Evolutionary conservation across 1,284 basidiomycete genomes (phyloP), one percentile per base, ranked within the genome.

Genomic region (Afroboletus lepidellus): DNA sequence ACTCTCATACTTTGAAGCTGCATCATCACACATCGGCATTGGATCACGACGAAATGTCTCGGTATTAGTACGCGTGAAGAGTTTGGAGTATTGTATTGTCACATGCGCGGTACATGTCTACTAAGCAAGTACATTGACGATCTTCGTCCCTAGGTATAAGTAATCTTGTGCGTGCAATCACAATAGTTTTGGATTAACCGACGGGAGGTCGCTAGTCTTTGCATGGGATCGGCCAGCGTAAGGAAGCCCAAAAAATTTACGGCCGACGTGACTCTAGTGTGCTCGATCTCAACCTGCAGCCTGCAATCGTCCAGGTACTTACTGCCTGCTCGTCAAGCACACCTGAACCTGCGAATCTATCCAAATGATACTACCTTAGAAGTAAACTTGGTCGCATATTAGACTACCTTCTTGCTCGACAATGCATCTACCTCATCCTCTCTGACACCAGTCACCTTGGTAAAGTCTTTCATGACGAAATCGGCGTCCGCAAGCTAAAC

Each of bases 401-500:
- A 64, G 42, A 27, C 42, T 29, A 47, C 38, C 37, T 63, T 65
- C 41, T 59, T 56, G 45, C 38, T 51, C 16, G 32, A 37, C 13
- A 32, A 39, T 16, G 33, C 39, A 9, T 44, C 60, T 16, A 65
- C 63, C 55, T 79, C 78, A 50, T 79, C 77, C 32, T 70, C 57
- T 54, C 77, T 69, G 41, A 75, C 58, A 25, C 72, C 79, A 21
- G 77, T 74, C 9, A 77, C 65, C 63, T 81, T 81, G 27, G 67
- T 67, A 50, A 81, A 81, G 25, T 69, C 68, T 48, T 70, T 59
- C 77, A 79, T 74, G 13, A 69, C 61, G 52, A 73, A 71, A 60
- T 80, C 78, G 30, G 76, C 77, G 37, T 72, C 64, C 69, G 86
- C 67, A 58, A 77, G 57, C 77, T 75, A 44, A 20, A 53, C 9